Percentiles rank a stretch among this genome's conserved stretches.
Conservation (phyloP, 257 asterid species). For the Capsicum baccatum region DNA sequence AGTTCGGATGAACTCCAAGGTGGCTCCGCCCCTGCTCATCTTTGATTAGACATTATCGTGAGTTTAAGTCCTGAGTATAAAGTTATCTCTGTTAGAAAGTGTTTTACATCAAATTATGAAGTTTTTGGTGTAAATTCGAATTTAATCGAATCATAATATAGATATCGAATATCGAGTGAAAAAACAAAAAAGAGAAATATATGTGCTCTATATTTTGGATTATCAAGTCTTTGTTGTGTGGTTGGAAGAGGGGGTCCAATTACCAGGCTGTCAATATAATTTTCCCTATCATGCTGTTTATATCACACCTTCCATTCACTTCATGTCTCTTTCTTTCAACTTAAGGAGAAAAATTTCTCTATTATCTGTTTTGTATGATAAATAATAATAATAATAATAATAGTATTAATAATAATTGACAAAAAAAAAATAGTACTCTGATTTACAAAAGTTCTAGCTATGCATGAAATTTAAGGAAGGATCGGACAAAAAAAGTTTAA, state of each 20-base stretch:
- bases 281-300: conserved; percentile 36
- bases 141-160: neutral
- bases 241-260: conserved; percentile 53
- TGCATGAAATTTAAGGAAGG: too few species aligned
- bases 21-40: neutral
- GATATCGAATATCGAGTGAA: neutral
- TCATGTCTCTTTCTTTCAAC: conserved; percentile 68
- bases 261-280: conserved; percentile 38
- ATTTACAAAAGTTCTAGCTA: too few species aligned
- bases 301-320: conserved; percentile 50
- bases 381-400: conserved; percentile 11
- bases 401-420: too few species aligned
- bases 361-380: conserved; percentile 48
- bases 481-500: too few species aligned
- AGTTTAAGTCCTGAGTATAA: neutral
- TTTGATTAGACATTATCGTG: neutral
- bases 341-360: conserved; percentile 50
- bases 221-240: conserved; percentile 18
- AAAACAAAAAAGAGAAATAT: neutral
- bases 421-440: too few species aligned
- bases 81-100: neutral
- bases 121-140: neutral
- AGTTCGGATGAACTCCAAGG: too few species aligned
- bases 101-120: neutral
- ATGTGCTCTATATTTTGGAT: neutral